Percentiles rank a stretch among this genome's conserved stretches.
Evolutionary conservation across 495 filamentous ascomycete species (phyloP).

Genomic region (Penicillium diatomitis): DNA sequence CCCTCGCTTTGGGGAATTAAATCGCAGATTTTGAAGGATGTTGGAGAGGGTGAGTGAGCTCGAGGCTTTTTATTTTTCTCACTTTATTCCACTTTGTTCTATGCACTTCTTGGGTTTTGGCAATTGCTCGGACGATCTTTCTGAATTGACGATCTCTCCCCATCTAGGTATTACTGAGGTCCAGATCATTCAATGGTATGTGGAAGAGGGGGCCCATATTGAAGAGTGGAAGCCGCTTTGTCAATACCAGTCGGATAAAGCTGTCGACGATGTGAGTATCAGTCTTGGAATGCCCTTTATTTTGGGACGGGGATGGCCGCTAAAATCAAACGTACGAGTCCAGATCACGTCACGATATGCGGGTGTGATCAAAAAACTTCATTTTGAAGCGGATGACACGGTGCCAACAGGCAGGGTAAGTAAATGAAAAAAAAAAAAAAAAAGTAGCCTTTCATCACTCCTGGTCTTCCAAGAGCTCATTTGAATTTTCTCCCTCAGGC

Average conservation of each 20-base stretch:
- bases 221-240: slow-evolving; percentile 97
- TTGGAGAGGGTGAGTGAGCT: slow-evolving; percentile 71
- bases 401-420: slow-evolving; percentile 75
- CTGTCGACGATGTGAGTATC: slow-evolving; percentile 70
- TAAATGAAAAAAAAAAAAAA: neutral
- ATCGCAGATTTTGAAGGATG: slow-evolving; percentile 89
- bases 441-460: no score
- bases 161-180: slow-evolving; percentile 84
- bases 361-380: slow-evolving; percentile 90
- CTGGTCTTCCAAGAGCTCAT: no score
- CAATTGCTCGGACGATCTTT: no score
- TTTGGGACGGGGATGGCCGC: neutral
- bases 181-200: slow-evolving; percentile 99
- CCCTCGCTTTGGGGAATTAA: slow-evolving; percentile 53
- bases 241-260: slow-evolving; percentile 97
- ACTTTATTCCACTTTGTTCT: no score
- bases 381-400: slow-evolving; percentile 94
- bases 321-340: neutral
- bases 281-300: neutral
- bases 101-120: no score
- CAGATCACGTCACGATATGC: slow-evolving; percentile 91
- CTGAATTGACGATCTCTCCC: no score
- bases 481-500: slow-evolving; percentile 18
- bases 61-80: neutral
- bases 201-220: slow-evolving; percentile 88